phyloP scores from a whole-genome alignment of 1,284 basidiomycete genomes.

The Omphalotus olearius region DNA sequence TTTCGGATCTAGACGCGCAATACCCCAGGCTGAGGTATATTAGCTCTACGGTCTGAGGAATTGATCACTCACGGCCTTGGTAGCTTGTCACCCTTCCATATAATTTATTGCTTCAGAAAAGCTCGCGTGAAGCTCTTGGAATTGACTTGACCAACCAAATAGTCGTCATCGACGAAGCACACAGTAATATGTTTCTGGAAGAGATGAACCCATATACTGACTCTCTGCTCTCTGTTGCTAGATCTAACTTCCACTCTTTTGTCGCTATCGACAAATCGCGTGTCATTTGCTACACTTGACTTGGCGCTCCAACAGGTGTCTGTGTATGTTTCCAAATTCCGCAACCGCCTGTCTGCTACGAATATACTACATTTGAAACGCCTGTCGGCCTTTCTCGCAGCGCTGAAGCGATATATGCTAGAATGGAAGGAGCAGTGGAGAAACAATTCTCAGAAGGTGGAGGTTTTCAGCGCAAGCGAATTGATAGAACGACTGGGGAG shows the following conservation, averaged over 20 bases:
- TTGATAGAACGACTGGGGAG: slow-evolving; percentile 67
- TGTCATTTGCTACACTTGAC: slow-evolving; percentile 57
- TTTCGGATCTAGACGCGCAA: slow-evolving; percentile 85
- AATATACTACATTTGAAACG: slow-evolving; percentile 83
- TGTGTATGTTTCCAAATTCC: slow-evolving; percentile 79
- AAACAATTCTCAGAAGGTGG: slow-evolving; percentile 28
- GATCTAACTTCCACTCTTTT: slow-evolving; percentile 88
- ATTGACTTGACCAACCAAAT: slow-evolving; percentile 83
- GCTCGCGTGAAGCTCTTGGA: slow-evolving; percentile 82
- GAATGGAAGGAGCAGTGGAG: slow-evolving; percentile 33
- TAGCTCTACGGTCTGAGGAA: neutral
- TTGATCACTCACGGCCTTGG: neutral
- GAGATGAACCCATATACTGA: neutral
- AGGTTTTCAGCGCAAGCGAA: slow-evolving; percentile 63
- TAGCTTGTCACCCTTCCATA: slow-evolving; percentile 92
- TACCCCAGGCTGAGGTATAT: slow-evolving; percentile 84
- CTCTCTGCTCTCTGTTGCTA: slow-evolving; percentile 29
- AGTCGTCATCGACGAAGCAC: slow-evolving; percentile 94
- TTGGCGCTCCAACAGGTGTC: slow-evolving; percentile 76
- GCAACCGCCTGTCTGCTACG: slow-evolving; percentile 64
- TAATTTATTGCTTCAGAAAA: slow-evolving; percentile 85
- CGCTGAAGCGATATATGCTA: slow-evolving; percentile 55
- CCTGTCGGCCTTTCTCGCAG: slow-evolving; percentile 68
- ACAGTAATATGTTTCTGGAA: slow-evolving; percentile 58
- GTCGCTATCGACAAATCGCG: slow-evolving; percentile 74